Base-by-base conservation (phyloP, 257 asterid species). In the Agastache rugosa region DNA sequence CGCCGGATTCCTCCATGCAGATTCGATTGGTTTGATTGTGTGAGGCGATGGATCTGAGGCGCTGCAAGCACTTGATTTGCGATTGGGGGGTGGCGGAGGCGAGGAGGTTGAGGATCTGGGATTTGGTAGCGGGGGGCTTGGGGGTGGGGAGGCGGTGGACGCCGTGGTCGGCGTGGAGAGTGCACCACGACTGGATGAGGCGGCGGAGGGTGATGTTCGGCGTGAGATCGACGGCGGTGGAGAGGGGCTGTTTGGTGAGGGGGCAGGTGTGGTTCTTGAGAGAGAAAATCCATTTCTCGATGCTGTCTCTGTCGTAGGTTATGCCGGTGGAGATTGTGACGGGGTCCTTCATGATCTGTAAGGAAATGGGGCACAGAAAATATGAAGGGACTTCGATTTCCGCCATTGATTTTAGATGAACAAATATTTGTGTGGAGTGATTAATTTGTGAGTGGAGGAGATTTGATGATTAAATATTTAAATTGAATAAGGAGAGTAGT, bases 151-250 rank as follows among this genome's bases (percentile, higher is more conserved):
- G 87, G 74, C 97, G 80, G 20, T 89, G 83, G 77, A 93, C 72
- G 42, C 89, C 94, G 11, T 77, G 56, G 15, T 85, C 74, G 17
- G 90, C 85, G 72, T 92, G 83, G 82, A 89, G 77, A 17, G 92
- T 75, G 83, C 96, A 91, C 98, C 98, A 93, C 0, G 97, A 79
- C 29, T 91, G 96, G 67, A 93, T 91, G 1, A 91, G 78, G 4
- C 98, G 91, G 17, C 96, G 91, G 80, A 93, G 93, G 48, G 80
- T 91, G 82, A 89, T 62, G 83, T 93, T 93, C 0, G 97, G 98
- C 2, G 87, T 93, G 73, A 89, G 58, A 0, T 85, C 97, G 1
- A 66, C 12, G 74, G 72, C 19, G 77, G 77, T 77, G 1, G 58
- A n/a, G 10, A 92, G 76, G 19, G 56, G 53, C 62, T 85, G 96